Evolutionary conservation across 257 asterid genomes (phyloP).

Genomic region (Thymus mandschuricus): DNA sequence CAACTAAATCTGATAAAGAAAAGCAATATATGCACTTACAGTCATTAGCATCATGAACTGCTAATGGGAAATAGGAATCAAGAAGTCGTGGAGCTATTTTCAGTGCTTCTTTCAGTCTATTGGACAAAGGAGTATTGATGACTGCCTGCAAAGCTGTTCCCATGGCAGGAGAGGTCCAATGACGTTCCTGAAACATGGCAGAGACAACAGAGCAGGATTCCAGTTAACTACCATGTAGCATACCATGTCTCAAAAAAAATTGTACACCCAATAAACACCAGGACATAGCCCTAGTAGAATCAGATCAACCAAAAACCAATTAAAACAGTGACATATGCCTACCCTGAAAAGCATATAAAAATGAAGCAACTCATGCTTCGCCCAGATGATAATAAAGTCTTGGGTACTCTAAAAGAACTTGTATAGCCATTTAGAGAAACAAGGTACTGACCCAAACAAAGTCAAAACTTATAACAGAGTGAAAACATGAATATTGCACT

Average conservation of each 20-base stretch:
- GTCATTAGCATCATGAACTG: slow-evolving; percentile 69
- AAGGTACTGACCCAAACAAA: slow-evolving; percentile 6
- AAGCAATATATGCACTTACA: slow-evolving; percentile 48
- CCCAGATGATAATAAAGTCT: slow-evolving; percentile 9
- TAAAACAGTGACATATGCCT: not conserved
- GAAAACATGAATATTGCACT: slow-evolving; percentile 17
- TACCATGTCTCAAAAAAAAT: not conserved
- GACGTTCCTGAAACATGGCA: slow-evolving; percentile 76
- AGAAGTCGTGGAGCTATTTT: slow-evolving; percentile 79
- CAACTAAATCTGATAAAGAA: slow-evolving; percentile 30
- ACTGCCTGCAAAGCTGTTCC: slow-evolving; percentile 78
- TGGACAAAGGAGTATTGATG: slow-evolving; percentile 64
- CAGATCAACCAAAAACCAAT: slow-evolving; percentile 4
- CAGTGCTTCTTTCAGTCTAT: slow-evolving; percentile 76
- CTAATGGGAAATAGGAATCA: slow-evolving; percentile 68
- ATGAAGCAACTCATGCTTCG: slow-evolving; percentile 20
- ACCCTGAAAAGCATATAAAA: not conserved
- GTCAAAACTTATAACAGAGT: slow-evolving; percentile 13
- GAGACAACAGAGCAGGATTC: slow-evolving; percentile 23
- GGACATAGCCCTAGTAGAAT: slow-evolving; percentile 6
- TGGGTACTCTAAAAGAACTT: not conserved
- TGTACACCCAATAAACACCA: slow-evolving; percentile 6
- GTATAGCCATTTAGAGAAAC: slow-evolving; percentile 31
- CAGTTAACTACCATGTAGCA: slow-evolving; percentile 20
- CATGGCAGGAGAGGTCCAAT: slow-evolving; percentile 96